A percentile compares a stretch with the other conserved stretches of the same genome.
Evolutionary conservation across 2,329 filamentous ascomycete species (phyloP).

Genomic region (Fusarium sp.): DNA sequence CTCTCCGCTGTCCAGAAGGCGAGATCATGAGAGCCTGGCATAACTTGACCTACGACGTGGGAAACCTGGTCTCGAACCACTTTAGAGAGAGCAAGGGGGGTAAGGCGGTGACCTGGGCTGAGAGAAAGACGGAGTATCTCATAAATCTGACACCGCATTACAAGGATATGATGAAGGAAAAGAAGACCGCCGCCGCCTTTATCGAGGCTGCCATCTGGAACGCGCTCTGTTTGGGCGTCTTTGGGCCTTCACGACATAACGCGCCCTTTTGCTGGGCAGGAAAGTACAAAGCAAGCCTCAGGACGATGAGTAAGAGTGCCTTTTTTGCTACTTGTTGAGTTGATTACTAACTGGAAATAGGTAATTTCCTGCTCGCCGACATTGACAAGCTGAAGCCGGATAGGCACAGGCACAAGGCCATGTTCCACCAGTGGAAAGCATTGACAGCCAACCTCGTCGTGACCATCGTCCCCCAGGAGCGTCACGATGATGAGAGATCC

Average conservation of each 20-base stretch:
- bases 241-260: neutral
- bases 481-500: fast-evolving
- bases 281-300: neutral
- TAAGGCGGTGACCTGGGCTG: no score
- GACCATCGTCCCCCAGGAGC: neutral
- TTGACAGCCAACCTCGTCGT: neutral
- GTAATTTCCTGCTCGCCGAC: neutral
- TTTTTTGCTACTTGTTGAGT: neutral
- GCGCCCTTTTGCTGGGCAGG: neutral
- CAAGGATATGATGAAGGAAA: no score
- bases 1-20: no score
- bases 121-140: no score
- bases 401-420: neutral
- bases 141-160: no score
- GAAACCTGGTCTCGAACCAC: no score
- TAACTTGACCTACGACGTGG: no score
- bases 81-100: no score
- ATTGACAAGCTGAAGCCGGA: neutral
- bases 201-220: neutral
- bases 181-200: neutral
- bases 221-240: neutral
- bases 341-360: neutral
- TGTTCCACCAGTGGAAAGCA: neutral
- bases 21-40: no score
- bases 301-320: neutral